Evolutionary conservation across 2,329 filamentous ascomycete genomes (phyloP).

Genomic region (Daldinia eschscholtzii): DNA sequence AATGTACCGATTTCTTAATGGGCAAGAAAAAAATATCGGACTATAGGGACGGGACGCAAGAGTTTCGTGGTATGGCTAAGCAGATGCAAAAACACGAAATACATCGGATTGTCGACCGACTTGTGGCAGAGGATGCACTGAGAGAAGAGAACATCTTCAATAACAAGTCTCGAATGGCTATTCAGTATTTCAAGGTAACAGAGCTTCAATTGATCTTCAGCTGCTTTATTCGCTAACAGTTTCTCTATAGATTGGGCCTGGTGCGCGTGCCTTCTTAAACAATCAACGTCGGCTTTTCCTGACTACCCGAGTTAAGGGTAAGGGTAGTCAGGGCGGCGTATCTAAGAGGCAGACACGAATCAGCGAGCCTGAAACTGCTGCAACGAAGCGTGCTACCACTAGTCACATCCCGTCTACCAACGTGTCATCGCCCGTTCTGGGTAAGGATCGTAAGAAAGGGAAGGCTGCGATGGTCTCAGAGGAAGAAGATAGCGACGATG

Average conservation of each 20-base stretch:
- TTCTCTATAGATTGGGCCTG: constrained; percentile 56
- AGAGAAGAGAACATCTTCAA: constrained; percentile 77
- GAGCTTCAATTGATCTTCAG: background rate
- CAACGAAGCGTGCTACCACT: constrained; percentile 42
- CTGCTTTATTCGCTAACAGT: constrained; percentile 43
- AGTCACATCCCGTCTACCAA: constrained; percentile 58
- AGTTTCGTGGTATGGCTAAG: constrained; percentile 76
- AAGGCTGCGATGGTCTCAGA: constrained; percentile 53
- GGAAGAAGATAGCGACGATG: constrained; percentile 55
- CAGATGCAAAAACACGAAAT: constrained; percentile 80
- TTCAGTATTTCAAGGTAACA: constrained; percentile 77
- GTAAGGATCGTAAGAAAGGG: constrained; percentile 53
- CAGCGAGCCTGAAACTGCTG: constrained; percentile 55
- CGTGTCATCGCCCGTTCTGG: constrained; percentile 66
- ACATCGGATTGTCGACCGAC: constrained; percentile 83
- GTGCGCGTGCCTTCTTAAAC: constrained; percentile 59
- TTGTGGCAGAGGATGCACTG: constrained; percentile 81
- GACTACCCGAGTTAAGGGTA: constrained; percentile 56
- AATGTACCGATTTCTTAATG: constrained; percentile 86
- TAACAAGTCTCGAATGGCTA: constrained; percentile 72
- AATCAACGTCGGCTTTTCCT: constrained; percentile 60
- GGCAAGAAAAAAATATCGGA: constrained; percentile 74
- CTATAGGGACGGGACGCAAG: constrained; percentile 62
- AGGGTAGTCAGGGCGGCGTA: constrained; percentile 51
- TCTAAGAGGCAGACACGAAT: constrained; percentile 53